Evolutionary conservation across 345 rosid species (phyloP).

Genomic region (Eucalyptus erythrocorys): DNA sequence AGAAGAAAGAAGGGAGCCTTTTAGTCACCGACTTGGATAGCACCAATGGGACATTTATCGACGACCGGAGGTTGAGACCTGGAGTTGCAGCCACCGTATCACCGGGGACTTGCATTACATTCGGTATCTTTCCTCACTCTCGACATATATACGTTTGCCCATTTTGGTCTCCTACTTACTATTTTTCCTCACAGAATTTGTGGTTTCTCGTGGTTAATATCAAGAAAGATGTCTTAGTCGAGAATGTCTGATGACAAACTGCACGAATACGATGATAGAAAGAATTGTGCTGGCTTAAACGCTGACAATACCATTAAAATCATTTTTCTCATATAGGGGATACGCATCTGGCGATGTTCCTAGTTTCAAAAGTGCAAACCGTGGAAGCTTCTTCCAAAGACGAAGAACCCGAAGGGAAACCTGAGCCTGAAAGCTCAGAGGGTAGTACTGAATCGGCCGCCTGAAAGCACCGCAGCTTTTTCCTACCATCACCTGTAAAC

Average conservation of each 20-base stretch:
- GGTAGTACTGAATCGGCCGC: background rate
- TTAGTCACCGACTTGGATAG: constrained; percentile 74
- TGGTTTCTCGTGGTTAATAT: background rate
- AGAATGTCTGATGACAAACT: background rate
- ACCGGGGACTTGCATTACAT: constrained; percentile 51
- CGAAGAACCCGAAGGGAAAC: constrained; percentile 16
- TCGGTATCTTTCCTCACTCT: constrained; percentile 25
- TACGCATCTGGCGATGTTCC: constrained; percentile 61
- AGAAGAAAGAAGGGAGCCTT: constrained; percentile 49
- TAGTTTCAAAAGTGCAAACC: constrained; percentile 46
- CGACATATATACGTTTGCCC: background rate
- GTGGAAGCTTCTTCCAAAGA: constrained; percentile 7
- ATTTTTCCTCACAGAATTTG: background rate
- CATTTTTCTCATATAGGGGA: constrained; percentile 35
- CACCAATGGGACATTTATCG: constrained; percentile 79
- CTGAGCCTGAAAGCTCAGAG: background rate
- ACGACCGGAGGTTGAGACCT: constrained; percentile 52
- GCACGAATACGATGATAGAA: background rate
- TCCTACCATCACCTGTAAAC: background rate
- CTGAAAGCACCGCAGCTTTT: background rate
- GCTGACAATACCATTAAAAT: background rate
- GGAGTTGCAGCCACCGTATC: constrained; percentile 43
- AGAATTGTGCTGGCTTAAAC: background rate
- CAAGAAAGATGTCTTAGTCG: background rate
- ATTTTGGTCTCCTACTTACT: background rate